Percentiles rank a stretch among this genome's conserved stretches.
These are phyloP conservation scores for Cystoderma amianthinum DNA, from an alignment of 768 basidiomycete species.

Conservation along the genomic window DNA sequence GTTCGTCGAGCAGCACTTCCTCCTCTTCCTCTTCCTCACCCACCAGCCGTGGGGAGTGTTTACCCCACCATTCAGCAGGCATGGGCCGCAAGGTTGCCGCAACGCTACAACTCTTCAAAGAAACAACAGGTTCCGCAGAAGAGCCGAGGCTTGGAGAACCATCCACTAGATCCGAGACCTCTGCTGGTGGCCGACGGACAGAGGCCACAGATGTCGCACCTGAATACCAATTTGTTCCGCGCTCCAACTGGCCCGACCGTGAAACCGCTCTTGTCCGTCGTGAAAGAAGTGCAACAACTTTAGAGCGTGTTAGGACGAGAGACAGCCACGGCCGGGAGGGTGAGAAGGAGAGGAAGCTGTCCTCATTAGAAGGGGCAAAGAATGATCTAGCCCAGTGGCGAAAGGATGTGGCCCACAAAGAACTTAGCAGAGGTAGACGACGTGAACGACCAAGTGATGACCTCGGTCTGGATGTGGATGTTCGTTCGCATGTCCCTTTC, in stretches of 20 bases:
- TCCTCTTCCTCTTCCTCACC: slow-evolving; percentile 24
- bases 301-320: slow-evolving; percentile 50
- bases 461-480: slow-evolving; percentile 20
- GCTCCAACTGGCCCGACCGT: slow-evolving; percentile 81
- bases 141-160: slow-evolving; percentile 21
- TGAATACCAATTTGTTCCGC: slow-evolving; percentile 76
- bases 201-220: slow-evolving; percentile 49
- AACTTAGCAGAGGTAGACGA: slow-evolving; percentile 50
- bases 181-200: slow-evolving; percentile 17
- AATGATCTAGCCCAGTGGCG: slow-evolving; percentile 52
- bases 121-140: slow-evolving; percentile 42
- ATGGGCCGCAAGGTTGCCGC: slow-evolving; percentile 83
- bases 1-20: too few species aligned
- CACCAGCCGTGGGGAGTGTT: slow-evolving; percentile 18
- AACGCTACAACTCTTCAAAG: slow-evolving; percentile 76
- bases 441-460: slow-evolving; percentile 45
- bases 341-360: slow-evolving; percentile 22
- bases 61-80: slow-evolving; percentile 27
- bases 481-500: slow-evolving; percentile 16
- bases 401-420: slow-evolving; percentile 37
- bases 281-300: slow-evolving; percentile 56
- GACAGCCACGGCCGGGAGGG: slow-evolving; percentile 30
- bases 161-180: slow-evolving; percentile 19
- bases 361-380: slow-evolving; percentile 34
- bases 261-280: slow-evolving; percentile 65